Percentiles rank a stretch among this genome's conserved stretches.
phyloP scores from a whole-genome alignment of 2,329 filamentous ascomycete genomes.

The Myriangium duriaei region DNA sequence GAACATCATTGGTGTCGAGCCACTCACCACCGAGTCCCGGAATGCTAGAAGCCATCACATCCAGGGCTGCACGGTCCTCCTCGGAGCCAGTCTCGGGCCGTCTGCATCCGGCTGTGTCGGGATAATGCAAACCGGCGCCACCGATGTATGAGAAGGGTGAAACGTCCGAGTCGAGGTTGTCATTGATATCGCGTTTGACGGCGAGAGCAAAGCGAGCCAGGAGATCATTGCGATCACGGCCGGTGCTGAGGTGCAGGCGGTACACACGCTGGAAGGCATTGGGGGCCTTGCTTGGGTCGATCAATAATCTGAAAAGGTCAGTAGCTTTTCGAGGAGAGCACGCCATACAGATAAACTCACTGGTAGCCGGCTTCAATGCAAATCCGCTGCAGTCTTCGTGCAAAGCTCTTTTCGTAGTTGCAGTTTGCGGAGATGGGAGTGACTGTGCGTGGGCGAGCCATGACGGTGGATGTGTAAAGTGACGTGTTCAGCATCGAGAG shows the following conservation, averaged over 20 bases:
- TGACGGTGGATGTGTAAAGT: conserved; percentile 2
- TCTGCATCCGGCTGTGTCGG: conserved; percentile 8
- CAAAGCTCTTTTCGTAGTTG: conserved; percentile 54
- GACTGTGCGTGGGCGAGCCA: conserved; percentile 1
- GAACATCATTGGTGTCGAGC: conserved; percentile 65
- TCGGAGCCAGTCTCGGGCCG: background rate
- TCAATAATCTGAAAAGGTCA: conserved; percentile 10
- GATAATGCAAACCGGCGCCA: conserved; percentile 54
- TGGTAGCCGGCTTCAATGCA: conserved; percentile 50
- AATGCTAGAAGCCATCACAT: conserved; percentile 34
- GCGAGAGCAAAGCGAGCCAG: conserved; percentile 26
- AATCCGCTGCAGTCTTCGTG: conserved; percentile 55
- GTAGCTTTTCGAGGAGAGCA: conserved; percentile 34
- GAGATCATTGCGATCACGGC: conserved; percentile 25
- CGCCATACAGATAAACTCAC: background rate
- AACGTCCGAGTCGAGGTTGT: conserved; percentile 36
- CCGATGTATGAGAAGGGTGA: conserved; percentile 54
- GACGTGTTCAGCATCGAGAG: conserved; percentile 1
- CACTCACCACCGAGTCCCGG: conserved; percentile 61
- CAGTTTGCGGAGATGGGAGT: conserved; percentile 33
- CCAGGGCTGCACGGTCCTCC: conserved; percentile 16
- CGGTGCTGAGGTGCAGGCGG: conserved; percentile 55
- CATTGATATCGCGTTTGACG: conserved; percentile 25
- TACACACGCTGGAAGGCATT: conserved; percentile 42
- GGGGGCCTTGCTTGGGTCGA: conserved; percentile 27